Evolutionary conservation across 257 asterid genomes (phyloP).

Genomic region (Fraxinus cuspidata): DNA sequence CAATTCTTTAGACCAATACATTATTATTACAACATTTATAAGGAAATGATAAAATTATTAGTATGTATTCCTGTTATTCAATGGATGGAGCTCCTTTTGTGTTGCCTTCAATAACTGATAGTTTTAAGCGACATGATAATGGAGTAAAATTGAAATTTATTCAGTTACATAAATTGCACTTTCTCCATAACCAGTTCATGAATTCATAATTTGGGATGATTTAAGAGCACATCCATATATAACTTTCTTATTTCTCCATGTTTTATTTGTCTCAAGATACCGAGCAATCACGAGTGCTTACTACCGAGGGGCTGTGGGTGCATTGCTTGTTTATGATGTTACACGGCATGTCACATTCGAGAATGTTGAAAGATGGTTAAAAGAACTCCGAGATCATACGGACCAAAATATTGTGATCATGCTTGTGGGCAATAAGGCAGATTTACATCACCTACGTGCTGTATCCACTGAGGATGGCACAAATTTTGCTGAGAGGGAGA

Average conservation of each 20-base stretch:
- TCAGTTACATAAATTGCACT: neutral
- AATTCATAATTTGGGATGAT: neutral
- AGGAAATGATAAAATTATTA: too few species aligned
- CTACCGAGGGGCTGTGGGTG: conserved; percentile 75
- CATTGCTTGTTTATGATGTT: conserved; percentile 65
- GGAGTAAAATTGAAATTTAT: neutral
- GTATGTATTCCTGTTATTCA: too few species aligned
- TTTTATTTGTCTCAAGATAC: conserved; percentile 38
- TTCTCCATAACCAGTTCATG: neutral
- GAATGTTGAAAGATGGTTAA: conserved; percentile 66
- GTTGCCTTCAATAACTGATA: neutral
- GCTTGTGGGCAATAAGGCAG: conserved; percentile 79
- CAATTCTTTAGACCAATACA: too few species aligned
- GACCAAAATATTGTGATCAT: conserved; percentile 69
- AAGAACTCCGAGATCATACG: conserved; percentile 70
- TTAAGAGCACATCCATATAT: neutral
- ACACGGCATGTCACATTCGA: conserved; percentile 69
- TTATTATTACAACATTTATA: too few species aligned
- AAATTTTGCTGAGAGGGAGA: conserved; percentile 59
- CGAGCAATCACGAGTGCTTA: conserved; percentile 81
- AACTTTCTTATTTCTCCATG: neutral
- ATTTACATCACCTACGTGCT: conserved; percentile 62
- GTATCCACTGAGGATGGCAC: conserved; percentile 61
- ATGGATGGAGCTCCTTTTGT: neutral
- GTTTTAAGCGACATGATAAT: neutral